These are phyloP conservation scores for Coccomyxa subellipsoidea DNA, from an alignment of 163 green algal genomes.

Conservation along the genomic window DNA sequence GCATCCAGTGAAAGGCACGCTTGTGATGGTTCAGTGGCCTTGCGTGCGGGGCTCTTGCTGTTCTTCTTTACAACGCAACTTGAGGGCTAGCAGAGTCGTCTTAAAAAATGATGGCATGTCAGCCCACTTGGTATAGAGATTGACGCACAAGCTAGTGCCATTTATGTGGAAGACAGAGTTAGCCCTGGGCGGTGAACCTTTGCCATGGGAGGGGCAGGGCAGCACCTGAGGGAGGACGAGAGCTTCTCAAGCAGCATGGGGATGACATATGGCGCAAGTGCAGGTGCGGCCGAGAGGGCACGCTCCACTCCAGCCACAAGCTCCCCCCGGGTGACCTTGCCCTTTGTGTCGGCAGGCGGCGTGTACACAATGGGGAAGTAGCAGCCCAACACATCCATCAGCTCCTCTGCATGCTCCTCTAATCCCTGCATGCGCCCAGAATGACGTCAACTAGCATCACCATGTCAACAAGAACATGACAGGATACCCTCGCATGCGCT, in stretches of 20 bases:
- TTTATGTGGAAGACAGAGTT: too few species aligned
- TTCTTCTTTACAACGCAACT: too few species aligned
- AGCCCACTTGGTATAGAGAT: not conserved
- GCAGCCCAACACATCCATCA: slow-evolving; percentile 51
- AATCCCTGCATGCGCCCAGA: not conserved
- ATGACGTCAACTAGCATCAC: not conserved
- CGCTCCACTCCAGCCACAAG: slow-evolving; percentile 52
- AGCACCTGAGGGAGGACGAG: slow-evolving; percentile 55
- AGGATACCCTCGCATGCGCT: not conserved
- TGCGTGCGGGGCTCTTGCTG: too few species aligned
- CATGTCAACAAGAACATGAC: not conserved
- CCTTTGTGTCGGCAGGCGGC: slow-evolving; percentile 37
- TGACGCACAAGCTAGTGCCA: not conserved
- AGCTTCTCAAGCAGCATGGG: slow-evolving; percentile 82
- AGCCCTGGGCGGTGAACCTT: too few species aligned
- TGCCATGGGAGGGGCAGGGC: too few species aligned
- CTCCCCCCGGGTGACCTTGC: slow-evolving; percentile 58
- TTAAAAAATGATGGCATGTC: too few species aligned
- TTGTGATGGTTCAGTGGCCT: too few species aligned
- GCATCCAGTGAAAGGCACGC: too few species aligned
- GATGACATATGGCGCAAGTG: slow-evolving; percentile 60
- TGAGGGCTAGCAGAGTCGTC: too few species aligned
- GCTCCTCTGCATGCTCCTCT: slow-evolving; percentile 32
- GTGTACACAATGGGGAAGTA: slow-evolving; percentile 60
- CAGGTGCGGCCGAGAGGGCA: slow-evolving; percentile 48